Base-by-base conservation (phyloP, 2,329 filamentous ascomycete species). In the Ambrosiella cleistominuta region DNA sequence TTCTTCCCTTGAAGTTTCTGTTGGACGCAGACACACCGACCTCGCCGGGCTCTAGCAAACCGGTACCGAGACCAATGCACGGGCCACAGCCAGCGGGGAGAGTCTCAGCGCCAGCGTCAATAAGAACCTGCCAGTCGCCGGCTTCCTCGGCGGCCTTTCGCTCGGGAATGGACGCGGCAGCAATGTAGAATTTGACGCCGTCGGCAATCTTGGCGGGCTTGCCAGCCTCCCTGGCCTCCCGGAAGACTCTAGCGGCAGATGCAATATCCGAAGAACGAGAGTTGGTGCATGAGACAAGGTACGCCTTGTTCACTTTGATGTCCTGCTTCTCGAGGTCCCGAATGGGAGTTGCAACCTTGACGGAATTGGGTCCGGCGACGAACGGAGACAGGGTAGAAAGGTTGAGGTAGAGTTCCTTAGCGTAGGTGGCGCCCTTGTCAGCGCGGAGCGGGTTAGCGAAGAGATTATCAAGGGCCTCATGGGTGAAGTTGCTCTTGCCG, bases 1-100 rank as follows among this genome's bases (percentile, higher is more conserved):
- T 94, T 2, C 90, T 81, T 0, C 89, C 90, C 70, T 90, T 89
- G 75, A 90, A 96, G 69, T 95, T 95, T 9, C 90, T 77, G 73
- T 96, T 96, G 56, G 77, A 82, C 0, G 88, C 87, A 61, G 77
- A 83, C 64, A 96, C 90, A 19, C 89, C 89, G 8, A 89, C 82
- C 71, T 96, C 89, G n/a, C 86, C 88, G 1, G 80, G 77, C 68
- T 96, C 83, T 0, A 95, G 76, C 0, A 95, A 74, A 42, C 90
- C 90, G 11, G 66, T 67, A 7, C 85, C 88, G 0, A 95, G 77
- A 7, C 90, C 90, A 62, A 97, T 96, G 66, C 91, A 96, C 0
- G 86, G 84, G 0, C 82, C 88, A 63, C 90, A 96, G 0, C 85
- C 85, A 7, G 86, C 75, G 0, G 85, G 85, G 0, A 94, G 74